phyloP scores from a whole-genome alignment of 1,139 yeast species.

The Taphrina betulina region DNA sequence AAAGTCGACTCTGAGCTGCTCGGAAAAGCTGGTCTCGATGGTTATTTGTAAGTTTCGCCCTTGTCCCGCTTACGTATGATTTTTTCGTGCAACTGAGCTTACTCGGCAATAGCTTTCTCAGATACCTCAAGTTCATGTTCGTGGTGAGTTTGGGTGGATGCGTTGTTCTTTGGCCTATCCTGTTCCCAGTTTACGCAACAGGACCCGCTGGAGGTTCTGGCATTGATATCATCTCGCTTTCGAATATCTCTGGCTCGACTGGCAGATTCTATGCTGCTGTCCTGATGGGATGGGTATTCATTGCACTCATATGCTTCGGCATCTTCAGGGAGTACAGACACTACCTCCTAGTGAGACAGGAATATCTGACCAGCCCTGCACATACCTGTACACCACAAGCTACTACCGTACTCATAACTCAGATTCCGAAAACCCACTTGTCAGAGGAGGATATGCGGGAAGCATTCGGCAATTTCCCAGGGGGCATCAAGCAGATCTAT shows the following conservation, averaged over 20 bases:
- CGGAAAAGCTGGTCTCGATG: conserved; percentile 82
- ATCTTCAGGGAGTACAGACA: conserved; percentile 79
- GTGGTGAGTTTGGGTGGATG: conserved; percentile 63
- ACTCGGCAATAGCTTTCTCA: conserved; percentile 50
- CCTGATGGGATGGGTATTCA: conserved; percentile 72
- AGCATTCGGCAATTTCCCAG: conserved; percentile 60
- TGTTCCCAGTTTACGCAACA: conserved; percentile 84
- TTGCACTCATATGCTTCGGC: conserved; percentile 65
- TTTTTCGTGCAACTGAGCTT: not conserved
- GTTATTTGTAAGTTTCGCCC: conserved; percentile 50
- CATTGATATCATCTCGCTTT: conserved; percentile 72
- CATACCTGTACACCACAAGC: conserved; percentile 72
- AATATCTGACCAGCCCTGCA: conserved; percentile 70
- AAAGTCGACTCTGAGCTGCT: conserved; percentile 61
- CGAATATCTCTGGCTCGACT: conserved; percentile 50
- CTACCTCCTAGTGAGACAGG: conserved; percentile 76
- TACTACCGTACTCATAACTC: conserved; percentile 75
- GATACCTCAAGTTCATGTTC: conserved; percentile 68
- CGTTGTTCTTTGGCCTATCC: conserved; percentile 66
- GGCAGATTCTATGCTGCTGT: conserved; percentile 46
- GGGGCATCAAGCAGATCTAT: conserved; percentile 58
- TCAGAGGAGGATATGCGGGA: conserved; percentile 59
- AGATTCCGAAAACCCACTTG: conserved; percentile 68
- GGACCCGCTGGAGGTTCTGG: conserved; percentile 65
- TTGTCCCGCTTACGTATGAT: no score